These are phyloP conservation scores for Friedmanniomyces endolithicus DNA, from an alignment of 495 filamentous ascomycete genomes.

Conservation along the genomic window DNA sequence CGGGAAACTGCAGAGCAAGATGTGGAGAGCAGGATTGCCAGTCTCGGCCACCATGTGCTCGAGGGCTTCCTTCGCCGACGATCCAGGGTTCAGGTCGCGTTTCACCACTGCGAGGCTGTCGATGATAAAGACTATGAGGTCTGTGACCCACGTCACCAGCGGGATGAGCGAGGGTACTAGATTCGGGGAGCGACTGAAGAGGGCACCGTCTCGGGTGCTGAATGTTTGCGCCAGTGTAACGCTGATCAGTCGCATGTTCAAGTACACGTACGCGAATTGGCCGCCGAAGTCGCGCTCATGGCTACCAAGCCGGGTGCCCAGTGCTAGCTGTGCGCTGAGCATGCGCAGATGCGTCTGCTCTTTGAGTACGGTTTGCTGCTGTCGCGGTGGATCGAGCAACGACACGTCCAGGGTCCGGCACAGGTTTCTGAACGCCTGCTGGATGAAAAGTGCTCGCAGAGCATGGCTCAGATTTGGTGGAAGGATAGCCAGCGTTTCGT, in stretches of 20 bases:
- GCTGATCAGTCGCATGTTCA: slow-evolving; percentile 35
- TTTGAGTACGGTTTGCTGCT: slow-evolving; percentile 2
- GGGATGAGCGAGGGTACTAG: slow-evolving; percentile 5
- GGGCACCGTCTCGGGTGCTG: background rate
- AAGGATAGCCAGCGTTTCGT: slow-evolving; percentile 56
- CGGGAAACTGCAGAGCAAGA: slow-evolving; percentile 15
- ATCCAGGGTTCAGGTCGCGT: background rate
- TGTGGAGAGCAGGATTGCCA: slow-evolving; percentile 4
- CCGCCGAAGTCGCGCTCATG: slow-evolving; percentile 49
- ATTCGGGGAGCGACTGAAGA: background rate
- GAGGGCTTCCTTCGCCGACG: background rate
- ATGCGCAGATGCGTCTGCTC: slow-evolving; percentile 18
- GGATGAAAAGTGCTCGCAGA: slow-evolving; percentile 49
- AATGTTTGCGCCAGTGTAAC: background rate
- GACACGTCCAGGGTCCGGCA: slow-evolving; percentile 9
- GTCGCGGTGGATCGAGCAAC: slow-evolving; percentile 2
- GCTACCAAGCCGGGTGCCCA: slow-evolving; percentile 60
- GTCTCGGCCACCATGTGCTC: background rate
- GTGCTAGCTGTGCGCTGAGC: slow-evolving; percentile 52
- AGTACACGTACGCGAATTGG: slow-evolving; percentile 59
- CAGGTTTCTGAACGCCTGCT: slow-evolving; percentile 52
- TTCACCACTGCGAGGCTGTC: slow-evolving; percentile 3
- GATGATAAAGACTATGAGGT: slow-evolving; percentile 4
- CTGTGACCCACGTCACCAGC: slow-evolving; percentile 1
- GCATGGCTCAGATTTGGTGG: slow-evolving; percentile 30